A percentile compares a stretch with the other conserved stretches of the same genome.
Conservation (phyloP, 139 green algal species). For the Dunaliella primolecta region DNA sequence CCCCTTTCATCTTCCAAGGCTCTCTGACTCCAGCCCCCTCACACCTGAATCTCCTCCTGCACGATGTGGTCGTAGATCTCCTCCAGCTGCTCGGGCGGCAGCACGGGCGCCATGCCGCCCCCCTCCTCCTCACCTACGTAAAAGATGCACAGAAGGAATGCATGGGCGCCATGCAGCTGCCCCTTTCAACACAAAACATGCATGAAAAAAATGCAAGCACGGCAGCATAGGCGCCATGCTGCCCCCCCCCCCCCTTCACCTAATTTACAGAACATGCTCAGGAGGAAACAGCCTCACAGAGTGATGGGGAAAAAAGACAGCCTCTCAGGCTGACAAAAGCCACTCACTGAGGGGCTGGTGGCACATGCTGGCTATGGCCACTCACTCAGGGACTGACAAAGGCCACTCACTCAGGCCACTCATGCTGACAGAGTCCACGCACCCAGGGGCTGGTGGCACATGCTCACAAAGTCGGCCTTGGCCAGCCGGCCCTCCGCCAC, state of each 20-base stretch:
- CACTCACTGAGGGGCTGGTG: slow-evolving; percentile 16
- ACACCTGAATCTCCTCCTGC: slow-evolving; percentile 18
- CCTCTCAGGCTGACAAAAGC: not conserved
- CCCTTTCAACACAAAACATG: not conserved
- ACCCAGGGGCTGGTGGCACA: slow-evolving; percentile 51
- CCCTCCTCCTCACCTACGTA: slow-evolving; percentile 27
- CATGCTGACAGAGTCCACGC: not conserved
- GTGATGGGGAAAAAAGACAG: too few species aligned
- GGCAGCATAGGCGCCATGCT: too few species aligned
- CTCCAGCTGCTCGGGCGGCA: slow-evolving; percentile 66
- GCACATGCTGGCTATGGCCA: slow-evolving; percentile 83
- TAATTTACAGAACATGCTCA: too few species aligned
- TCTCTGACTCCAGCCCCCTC: too few species aligned
- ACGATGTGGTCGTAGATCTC: slow-evolving; percentile 81
- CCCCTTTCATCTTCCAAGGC: too few species aligned
- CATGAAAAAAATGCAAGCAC: too few species aligned
- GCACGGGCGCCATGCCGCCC: slow-evolving; percentile 58
- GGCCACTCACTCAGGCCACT: not conserved
- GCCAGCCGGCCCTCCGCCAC: slow-evolving; percentile 78
- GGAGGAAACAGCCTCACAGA: too few species aligned
- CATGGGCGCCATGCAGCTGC: too few species aligned
- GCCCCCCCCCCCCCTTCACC: too few species aligned
- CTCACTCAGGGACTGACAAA: not conserved
- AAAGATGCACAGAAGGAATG: not conserved
- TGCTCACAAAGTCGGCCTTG: slow-evolving; percentile 75